phyloP scores from a whole-genome alignment of 2,329 filamentous ascomycete species.

The Chrysoporthe puriensis region DNA sequence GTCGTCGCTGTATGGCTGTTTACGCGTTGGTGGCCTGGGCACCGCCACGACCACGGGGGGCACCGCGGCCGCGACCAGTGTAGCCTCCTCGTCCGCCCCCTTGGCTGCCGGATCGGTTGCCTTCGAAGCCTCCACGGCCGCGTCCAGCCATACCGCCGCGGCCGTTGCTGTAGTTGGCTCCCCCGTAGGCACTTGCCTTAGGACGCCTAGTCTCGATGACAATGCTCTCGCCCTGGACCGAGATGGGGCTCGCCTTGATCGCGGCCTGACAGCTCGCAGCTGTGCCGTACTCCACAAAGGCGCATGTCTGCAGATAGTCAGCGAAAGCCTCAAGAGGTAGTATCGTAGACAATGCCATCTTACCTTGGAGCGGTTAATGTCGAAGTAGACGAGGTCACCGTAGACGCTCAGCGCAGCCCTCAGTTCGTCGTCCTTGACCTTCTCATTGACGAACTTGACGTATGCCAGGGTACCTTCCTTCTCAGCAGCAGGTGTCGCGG shows the following conservation, averaged over 20 bases:
- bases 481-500: slow-evolving; percentile 62
- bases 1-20: slow-evolving; percentile 25
- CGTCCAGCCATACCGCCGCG: slow-evolving; percentile 65
- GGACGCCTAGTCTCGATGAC: slow-evolving; percentile 87
- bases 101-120: slow-evolving; percentile 63
- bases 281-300: slow-evolving; percentile 91
- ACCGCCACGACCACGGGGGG: slow-evolving; percentile 66
- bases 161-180: slow-evolving; percentile 66
- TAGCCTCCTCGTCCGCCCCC: slow-evolving; percentile 68
- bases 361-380: slow-evolving; percentile 85
- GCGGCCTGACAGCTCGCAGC: slow-evolving; percentile 82
- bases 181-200: slow-evolving; percentile 71
- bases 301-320: slow-evolving; percentile 73
- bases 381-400: slow-evolving; percentile 73
- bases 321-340: slow-evolving; percentile 7
- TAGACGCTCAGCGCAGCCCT: slow-evolving; percentile 71
- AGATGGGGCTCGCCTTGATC: slow-evolving; percentile 81
- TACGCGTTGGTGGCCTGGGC: slow-evolving; percentile 57
- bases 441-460: slow-evolving; percentile 93
- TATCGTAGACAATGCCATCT: slow-evolving; percentile 31
- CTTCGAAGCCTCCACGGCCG: slow-evolving; percentile 69
- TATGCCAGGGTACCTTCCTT: slow-evolving; percentile 83
- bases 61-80: slow-evolving; percentile 63
- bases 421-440: slow-evolving; percentile 74
- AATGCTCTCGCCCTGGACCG: slow-evolving; percentile 80